phyloP scores from a whole-genome alignment of 2,329 filamentous ascomycete species.

The Aspergillus pseudoglaucus region DNA sequence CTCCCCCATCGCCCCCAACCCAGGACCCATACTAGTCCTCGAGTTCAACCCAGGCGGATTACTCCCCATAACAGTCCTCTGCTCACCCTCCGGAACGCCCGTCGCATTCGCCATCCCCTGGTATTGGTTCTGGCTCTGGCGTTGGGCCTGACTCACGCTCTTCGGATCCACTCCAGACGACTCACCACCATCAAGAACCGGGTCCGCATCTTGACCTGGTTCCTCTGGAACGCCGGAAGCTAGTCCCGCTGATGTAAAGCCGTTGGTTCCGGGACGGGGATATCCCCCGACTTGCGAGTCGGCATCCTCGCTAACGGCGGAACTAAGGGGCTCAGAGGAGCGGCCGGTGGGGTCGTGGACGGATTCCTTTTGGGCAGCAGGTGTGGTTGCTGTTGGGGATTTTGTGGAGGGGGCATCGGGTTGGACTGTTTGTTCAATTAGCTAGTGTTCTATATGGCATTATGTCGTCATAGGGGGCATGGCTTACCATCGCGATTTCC shows the following conservation, averaged over 20 bases:
- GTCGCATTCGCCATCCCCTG: not conserved
- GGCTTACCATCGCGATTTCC: constrained; percentile 62
- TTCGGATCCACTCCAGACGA: not conserved
- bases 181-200: not conserved
- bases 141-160: not conserved
- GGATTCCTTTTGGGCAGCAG: not conserved
- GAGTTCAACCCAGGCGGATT: not conserved
- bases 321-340: not conserved
- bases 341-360: not conserved
- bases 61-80: not conserved
- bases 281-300: not conserved
- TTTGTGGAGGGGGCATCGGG: constrained; percentile 15
- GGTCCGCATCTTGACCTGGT: not conserved
- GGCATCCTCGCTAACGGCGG: not conserved
- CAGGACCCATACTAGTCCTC: not conserved
- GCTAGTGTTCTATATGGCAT: not conserved
- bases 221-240: not conserved
- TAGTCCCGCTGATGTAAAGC: not conserved
- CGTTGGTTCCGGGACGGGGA: not conserved
- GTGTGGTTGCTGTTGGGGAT: constrained; percentile 9
- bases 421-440: constrained; percentile 18
- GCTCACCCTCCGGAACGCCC: not conserved
- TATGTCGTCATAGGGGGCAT: not conserved
- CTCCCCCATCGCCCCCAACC: not conserved
- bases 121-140: not conserved